These are phyloP conservation scores for Epichloe hybrida DNA, from an alignment of 2,329 filamentous ascomycete species.

Conservation along the genomic window DNA sequence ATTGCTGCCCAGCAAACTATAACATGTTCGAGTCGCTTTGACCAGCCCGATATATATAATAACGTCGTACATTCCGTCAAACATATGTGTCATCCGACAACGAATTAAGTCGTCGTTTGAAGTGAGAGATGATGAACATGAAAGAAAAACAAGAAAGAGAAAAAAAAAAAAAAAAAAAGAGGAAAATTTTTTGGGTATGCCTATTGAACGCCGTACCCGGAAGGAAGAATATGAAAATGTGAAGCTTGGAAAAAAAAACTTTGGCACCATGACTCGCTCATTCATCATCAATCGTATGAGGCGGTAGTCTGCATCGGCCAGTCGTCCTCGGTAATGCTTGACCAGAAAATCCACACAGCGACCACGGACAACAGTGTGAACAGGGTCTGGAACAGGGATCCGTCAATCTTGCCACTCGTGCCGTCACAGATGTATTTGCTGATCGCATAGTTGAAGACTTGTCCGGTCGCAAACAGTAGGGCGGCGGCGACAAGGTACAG, in stretches of 20 bases:
- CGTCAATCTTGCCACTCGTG: slow-evolving; percentile 76
- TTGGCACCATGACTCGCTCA: not conserved
- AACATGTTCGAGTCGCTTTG: not conserved
- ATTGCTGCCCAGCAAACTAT: not conserved
- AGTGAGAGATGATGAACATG: slow-evolving; percentile 5
- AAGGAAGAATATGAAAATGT: slow-evolving; percentile 1
- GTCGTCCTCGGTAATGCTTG: slow-evolving; percentile 96
- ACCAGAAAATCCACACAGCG: slow-evolving; percentile 91
- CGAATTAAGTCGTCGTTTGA: not conserved
- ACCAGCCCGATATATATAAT: not conserved
- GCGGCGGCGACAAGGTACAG: slow-evolving; percentile 64
- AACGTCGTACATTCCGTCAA: not conserved
- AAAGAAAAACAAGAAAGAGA: slow-evolving; percentile 6
- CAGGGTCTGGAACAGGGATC: slow-evolving; percentile 80
- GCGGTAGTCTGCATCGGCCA: slow-evolving; percentile 55
- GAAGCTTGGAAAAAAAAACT: not conserved
- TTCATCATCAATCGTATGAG: slow-evolving; percentile 23
- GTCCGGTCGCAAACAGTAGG: slow-evolving; percentile 77
- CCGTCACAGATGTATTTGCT: slow-evolving; percentile 83
- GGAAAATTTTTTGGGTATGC: slow-evolving; percentile 5
- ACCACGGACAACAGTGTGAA: slow-evolving; percentile 80
- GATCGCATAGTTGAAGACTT: slow-evolving; percentile 92
- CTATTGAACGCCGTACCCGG: slow-evolving; percentile 12
- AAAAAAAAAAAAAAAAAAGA: slow-evolving; percentile 7
- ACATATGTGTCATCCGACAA: not conserved